Evolutionary conservation across 805 yeast species (phyloP).

Genomic region (Yamadazyma tumulicola): DNA sequence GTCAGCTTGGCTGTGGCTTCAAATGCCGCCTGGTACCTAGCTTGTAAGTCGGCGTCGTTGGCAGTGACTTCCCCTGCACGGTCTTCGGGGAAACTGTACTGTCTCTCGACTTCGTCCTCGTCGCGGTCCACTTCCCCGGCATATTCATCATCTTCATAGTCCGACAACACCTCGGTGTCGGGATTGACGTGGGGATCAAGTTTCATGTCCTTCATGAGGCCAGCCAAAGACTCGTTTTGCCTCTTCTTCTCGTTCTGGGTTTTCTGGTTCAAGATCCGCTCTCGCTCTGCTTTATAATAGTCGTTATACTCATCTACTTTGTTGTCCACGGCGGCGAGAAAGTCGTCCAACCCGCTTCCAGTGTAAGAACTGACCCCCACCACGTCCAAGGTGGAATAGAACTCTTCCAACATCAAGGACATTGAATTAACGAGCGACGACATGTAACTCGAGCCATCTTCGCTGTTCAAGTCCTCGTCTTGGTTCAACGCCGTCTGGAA

Average conservation of each 20-base stretch:
- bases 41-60: conserved; percentile 50
- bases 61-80: conserved; percentile 55
- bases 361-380: conserved; percentile 92
- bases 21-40: conserved; percentile 70
- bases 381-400: conserved; percentile 87
- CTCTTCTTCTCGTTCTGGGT: conserved; percentile 69
- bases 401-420: conserved; percentile 95
- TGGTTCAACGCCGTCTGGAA: conserved; percentile 76
- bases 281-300: conserved; percentile 83
- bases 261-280: conserved; percentile 69
- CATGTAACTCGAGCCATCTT: conserved; percentile 77
- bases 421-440: conserved; percentile 87
- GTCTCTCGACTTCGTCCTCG: conserved; percentile 49
- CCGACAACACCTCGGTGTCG: conserved; percentile 45
- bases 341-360: conserved; percentile 92
- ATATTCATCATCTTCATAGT: conserved; percentile 41
- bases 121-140: conserved; percentile 48
- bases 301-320: conserved; percentile 86
- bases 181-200: conserved; percentile 37
- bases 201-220: conserved; percentile 85
- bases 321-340: conserved; percentile 75
- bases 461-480: conserved; percentile 65
- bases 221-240: conserved; percentile 66
- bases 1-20: conserved; percentile 59
- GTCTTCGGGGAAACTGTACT: conserved; percentile 69